Percentiles rank a stretch among this genome's conserved stretches.
Evolutionary conservation across 2,329 filamentous ascomycete species (phyloP).

Genomic region (Lachnellula cervina): DNA sequence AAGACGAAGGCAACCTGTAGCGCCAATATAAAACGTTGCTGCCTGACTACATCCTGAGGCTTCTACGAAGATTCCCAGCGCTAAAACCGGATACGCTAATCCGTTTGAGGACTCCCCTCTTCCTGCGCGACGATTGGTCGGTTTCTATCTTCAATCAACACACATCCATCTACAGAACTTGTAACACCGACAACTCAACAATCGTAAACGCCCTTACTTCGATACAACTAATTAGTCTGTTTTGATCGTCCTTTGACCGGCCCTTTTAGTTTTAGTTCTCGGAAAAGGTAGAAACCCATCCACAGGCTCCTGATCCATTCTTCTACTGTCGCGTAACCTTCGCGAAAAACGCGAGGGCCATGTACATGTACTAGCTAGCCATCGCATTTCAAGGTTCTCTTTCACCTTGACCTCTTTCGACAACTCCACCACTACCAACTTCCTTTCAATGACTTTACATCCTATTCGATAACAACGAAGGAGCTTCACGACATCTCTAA

Average conservation of each 20-base stretch:
- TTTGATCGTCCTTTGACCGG: background rate
- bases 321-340: slow-evolving; percentile 10
- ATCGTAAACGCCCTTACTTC: background rate
- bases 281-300: background rate
- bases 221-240: background rate
- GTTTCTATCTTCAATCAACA: background rate
- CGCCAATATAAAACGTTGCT: background rate
- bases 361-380: slow-evolving; percentile 13
- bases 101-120: background rate
- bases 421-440: slow-evolving; percentile 1
- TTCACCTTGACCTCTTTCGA: slow-evolving; percentile 3
- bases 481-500: slow-evolving; percentile 14
- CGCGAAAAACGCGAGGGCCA: slow-evolving; percentile 21
- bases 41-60: background rate
- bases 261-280: background rate
- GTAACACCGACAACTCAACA: background rate
- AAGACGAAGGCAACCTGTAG: background rate
- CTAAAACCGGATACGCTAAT: background rate
- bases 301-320: background rate
- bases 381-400: slow-evolving; percentile 16
- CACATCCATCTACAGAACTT: background rate
- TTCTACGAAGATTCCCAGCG: background rate
- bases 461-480: slow-evolving; percentile 9
- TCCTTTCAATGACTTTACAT: slow-evolving; percentile 19
- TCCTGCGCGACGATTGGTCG: background rate